Evolutionary conservation across 768 basidiomycete genomes (phyloP), one percentile per base, ranked within the genome.

Genomic region (Gelatoporia subvermispora): DNA sequence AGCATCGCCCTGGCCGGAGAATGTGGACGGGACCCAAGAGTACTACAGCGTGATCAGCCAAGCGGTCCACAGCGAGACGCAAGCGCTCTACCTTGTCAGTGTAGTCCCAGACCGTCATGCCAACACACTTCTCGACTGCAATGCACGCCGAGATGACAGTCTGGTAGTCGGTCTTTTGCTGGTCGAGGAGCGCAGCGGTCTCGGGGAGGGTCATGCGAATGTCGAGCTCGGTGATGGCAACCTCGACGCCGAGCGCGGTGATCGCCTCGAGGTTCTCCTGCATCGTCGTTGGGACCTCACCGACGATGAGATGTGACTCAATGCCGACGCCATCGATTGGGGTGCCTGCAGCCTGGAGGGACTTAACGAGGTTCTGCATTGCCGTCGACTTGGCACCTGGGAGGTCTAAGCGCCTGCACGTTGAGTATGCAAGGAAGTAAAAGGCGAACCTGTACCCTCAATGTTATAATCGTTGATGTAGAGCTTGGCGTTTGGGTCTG

Each of bases 171-270:
- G 61, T 66, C 62, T 74, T 66, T 56, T 84, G 82, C 55, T 83
- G 79, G 17, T 64, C 68, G 36, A 79, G 69, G 28, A 76, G 68
- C 1, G 74, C 75, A 2, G 64, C 52, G 1, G 78, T 79, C 15
- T 68, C 72, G 16, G 81, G 82, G n/a, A 80, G 68, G 10, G 71
- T 74, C 72, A 82, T 82, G 40, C 83, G 72, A 55, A 79, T 77
- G 56, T 85, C 83, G 40, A 85, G 72, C 60, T 84, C 83, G 3
- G 83, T 85, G 54, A 84, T 76, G 16, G 82, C 82, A 25, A 84
- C 76, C 50, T 84, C 83, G 43, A 85, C 69, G 15, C 84, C 82
- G 35, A 82, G 73, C 9, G 72, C 73, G 24, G 74, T 70, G 58
- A 85, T 77, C 42, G 73, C 68, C 45, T 73, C 57, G 48, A 83